A percentile compares a stretch with the other conserved stretches of the same genome.
Evolutionary conservation across 805 yeast species (phyloP).

Genomic region (Vanderwaltozyma yarrowii): DNA sequence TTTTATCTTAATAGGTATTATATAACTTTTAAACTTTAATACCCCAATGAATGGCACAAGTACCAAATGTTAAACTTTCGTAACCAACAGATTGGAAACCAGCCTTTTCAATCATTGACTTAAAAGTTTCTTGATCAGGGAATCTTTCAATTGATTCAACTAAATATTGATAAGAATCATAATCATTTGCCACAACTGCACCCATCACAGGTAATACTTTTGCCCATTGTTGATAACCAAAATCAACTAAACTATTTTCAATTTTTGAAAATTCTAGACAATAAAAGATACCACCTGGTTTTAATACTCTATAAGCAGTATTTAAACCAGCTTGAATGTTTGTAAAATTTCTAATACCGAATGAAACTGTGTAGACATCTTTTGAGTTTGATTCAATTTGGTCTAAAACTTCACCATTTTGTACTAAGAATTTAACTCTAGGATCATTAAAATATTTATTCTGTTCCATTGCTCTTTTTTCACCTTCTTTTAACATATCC

Average conservation of each 20-base stretch:
- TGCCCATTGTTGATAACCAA: slow-evolving; percentile 78
- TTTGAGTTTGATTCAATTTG: slow-evolving; percentile 76
- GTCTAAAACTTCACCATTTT: slow-evolving; percentile 87
- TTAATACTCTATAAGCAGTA: slow-evolving; percentile 91
- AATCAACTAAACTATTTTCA: slow-evolving; percentile 63
- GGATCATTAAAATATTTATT: slow-evolving; percentile 42
- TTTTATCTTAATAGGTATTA: too few species aligned
- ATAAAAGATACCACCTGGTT: slow-evolving; percentile 97
- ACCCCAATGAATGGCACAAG: slow-evolving; percentile 93
- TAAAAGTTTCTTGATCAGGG: slow-evolving; percentile 87
- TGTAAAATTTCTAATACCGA: slow-evolving; percentile 96
- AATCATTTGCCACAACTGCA: slow-evolving; percentile 87
- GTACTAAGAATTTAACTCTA: slow-evolving; percentile 73
- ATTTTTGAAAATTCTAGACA: slow-evolving; percentile 94
- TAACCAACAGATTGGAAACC: slow-evolving; percentile 93
- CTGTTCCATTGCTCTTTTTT: slow-evolving; percentile 54
- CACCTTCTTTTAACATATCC: slow-evolving; percentile 93
- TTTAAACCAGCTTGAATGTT: slow-evolving; percentile 86
- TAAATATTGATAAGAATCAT: slow-evolving; percentile 91
- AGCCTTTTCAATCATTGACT: slow-evolving; percentile 84
- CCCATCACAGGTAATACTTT: slow-evolving; percentile 89
- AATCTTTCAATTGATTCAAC: slow-evolving; percentile 90
- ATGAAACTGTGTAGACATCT: slow-evolving; percentile 93
- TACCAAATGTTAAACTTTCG: slow-evolving; percentile 88
- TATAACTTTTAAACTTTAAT: slow-evolving; percentile 72